Percentiles rank a stretch among this genome's conserved stretches.
Evolutionary conservation across 1,139 yeast species (phyloP).

Genomic region (Kurtzmaniella quercitrusa): DNA sequence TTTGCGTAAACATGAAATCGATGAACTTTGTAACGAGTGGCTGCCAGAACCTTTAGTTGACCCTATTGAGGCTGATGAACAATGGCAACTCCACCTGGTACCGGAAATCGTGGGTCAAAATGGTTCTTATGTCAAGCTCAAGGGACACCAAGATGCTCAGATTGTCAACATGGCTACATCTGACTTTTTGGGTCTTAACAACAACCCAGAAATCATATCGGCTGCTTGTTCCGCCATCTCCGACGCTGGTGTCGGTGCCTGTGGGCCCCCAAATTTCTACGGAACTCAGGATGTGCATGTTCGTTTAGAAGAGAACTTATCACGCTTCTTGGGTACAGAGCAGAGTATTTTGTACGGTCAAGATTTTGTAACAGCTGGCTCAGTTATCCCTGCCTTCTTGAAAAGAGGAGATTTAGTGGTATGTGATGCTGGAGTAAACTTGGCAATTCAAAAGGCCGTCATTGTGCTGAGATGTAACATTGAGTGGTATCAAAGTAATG

Average conservation of each 20-base stretch:
- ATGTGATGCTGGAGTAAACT: conserved; percentile 75
- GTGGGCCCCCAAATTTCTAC: conserved; percentile 97
- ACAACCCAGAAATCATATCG: conserved; percentile 42
- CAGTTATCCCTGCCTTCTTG: conserved; percentile 94
- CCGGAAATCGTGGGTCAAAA: conserved; percentile 63
- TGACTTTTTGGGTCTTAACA: conserved; percentile 60
- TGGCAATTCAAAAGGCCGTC: conserved; percentile 85
- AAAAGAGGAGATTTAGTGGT: conserved; percentile 93
- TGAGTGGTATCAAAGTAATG: conserved; percentile 84
- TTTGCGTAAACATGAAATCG: conserved; percentile 65
- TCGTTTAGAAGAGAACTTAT: conserved; percentile 70
- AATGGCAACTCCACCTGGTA: conserved; percentile 57
- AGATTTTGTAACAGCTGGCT: conserved; percentile 85
- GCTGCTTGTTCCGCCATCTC: conserved; percentile 59
- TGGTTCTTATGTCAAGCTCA: conserved; percentile 44
- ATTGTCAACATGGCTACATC: conserved; percentile 56
- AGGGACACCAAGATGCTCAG: conserved; percentile 6
- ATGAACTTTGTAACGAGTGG: conserved; percentile 88
- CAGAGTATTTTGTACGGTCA: conserved; percentile 87
- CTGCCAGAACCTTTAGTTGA: conserved; percentile 77
- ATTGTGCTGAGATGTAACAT: conserved; percentile 83
- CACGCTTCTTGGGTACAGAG: conserved; percentile 72
- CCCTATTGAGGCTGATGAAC: conserved; percentile 47
- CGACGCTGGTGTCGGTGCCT: conserved; percentile 91
- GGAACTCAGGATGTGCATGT: conserved; percentile 94